These are phyloP conservation scores for Corylus heterophylla DNA, from an alignment of 306 rosid species.

Conservation along the genomic window DNA sequence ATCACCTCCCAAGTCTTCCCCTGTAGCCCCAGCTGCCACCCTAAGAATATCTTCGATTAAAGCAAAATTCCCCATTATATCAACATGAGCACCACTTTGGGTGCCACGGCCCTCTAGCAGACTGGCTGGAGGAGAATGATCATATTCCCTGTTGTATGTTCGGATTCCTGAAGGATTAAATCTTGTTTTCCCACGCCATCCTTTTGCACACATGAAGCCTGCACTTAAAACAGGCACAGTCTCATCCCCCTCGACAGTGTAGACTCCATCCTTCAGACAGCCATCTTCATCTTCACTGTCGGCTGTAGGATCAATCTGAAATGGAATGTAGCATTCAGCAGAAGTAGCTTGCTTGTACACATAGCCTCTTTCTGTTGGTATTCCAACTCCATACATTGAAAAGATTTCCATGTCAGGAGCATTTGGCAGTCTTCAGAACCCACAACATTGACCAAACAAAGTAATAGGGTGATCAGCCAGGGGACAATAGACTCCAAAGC, in stretches of 20 bases:
- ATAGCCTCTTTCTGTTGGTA: conserved; percentile 84
- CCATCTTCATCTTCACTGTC: conserved; percentile 50
- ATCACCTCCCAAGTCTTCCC: conserved; percentile 81
- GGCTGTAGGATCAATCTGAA: conserved; percentile 65
- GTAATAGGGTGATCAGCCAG: neutral
- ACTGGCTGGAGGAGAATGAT: conserved; percentile 78
- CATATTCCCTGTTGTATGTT: conserved; percentile 63
- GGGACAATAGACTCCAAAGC: no score
- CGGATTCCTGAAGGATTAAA: conserved; percentile 70
- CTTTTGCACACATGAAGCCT: conserved; percentile 88
- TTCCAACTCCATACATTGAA: conserved; percentile 84
- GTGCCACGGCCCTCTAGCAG: conserved; percentile 81
- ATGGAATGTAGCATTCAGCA: conserved; percentile 79
- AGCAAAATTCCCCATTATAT: conserved; percentile 88
- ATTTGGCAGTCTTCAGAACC: conserved; percentile 65
- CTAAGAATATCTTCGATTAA: conserved; percentile 75
- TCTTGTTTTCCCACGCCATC: conserved; percentile 80
- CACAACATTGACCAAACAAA: neutral
- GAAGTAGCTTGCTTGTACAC: conserved; percentile 61
- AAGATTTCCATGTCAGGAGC: conserved; percentile 89
- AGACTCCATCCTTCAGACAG: conserved; percentile 71
- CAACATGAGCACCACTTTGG: conserved; percentile 87
- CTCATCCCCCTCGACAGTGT: conserved; percentile 77
- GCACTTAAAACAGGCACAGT: conserved; percentile 84
- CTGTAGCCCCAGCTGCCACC: conserved; percentile 75